These are phyloP conservation scores for Singerocomus rubriflavus DNA, from an alignment of 1,284 basidiomycete species.

Conservation along the genomic window DNA sequence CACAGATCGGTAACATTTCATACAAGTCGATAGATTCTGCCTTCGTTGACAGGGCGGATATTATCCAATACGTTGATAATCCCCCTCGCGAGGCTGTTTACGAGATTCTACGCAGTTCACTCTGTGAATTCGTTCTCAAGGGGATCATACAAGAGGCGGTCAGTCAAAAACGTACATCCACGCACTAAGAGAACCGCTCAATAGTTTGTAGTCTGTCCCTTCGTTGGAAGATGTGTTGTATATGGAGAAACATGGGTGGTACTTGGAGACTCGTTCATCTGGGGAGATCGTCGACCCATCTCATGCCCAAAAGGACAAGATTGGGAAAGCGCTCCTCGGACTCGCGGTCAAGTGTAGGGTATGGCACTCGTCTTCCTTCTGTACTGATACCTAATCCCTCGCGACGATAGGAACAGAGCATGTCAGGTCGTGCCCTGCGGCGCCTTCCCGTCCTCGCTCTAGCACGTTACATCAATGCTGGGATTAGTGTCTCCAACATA, in stretches of 20 bases:
- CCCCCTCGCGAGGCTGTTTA: constrained; percentile 91
- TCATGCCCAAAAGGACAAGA: constrained; percentile 38
- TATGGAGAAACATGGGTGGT: constrained; percentile 38
- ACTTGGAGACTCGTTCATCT: constrained; percentile 6
- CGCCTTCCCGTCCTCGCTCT: constrained; percentile 91
- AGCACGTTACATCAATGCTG: constrained; percentile 71
- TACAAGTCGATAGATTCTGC: constrained; percentile 67
- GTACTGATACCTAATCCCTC: neutral
- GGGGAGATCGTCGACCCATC: constrained; percentile 5
- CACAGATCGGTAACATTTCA: neutral
- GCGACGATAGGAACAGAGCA: constrained; percentile 52
- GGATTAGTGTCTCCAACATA: constrained; percentile 25
- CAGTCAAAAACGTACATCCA: constrained; percentile 23
- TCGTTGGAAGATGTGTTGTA: constrained; percentile 57
- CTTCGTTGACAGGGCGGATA: constrained; percentile 96
- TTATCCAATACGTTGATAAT: constrained; percentile 91
- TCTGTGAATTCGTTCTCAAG: constrained; percentile 75
- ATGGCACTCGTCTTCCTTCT: constrained; percentile 12
- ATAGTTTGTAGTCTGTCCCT: constrained; percentile 52
- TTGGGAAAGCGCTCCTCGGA: constrained; percentile 58
- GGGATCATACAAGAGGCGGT: constrained; percentile 67
- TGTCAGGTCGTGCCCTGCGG: constrained; percentile 89
- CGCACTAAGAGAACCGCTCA: constrained; percentile 10
- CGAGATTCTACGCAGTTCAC: constrained; percentile 85
- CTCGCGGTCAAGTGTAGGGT: constrained; percentile 77